phyloP scores from a whole-genome alignment of 2,329 filamentous ascomycete genomes.

The Tolypocladium paradoxum region DNA sequence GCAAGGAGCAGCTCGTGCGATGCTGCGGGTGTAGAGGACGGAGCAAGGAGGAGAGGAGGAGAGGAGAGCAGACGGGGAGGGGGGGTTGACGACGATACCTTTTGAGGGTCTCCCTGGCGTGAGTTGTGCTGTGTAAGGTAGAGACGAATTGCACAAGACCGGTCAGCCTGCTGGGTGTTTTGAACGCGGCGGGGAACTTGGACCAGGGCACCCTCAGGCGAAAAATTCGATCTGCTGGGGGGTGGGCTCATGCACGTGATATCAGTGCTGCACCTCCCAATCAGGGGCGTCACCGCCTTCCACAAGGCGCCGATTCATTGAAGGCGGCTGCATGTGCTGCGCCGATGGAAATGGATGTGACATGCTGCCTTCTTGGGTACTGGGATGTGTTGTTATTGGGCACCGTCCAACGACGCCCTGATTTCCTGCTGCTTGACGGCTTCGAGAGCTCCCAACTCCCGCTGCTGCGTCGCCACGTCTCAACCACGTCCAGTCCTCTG shows the following conservation, averaged over 20 bases:
- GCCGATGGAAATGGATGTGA: not conserved
- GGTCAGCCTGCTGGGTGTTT: conserved; percentile 28
- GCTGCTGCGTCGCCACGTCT: too few species aligned
- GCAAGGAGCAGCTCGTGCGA: conserved; percentile 4
- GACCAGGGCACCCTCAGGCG: conserved; percentile 23
- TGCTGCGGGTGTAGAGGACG: conserved; percentile 10
- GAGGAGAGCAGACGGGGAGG: conserved; percentile 8
- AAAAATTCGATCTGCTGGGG: conserved; percentile 31
- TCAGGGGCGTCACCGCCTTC: conserved; percentile 2
- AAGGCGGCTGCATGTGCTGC: not conserved
- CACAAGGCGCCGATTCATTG: not conserved
- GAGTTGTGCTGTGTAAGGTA: conserved; percentile 21
- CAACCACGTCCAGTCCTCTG: too few species aligned
- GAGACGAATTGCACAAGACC: conserved; percentile 21
- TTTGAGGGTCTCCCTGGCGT: conserved; percentile 13
- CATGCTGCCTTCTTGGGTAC: not conserved
- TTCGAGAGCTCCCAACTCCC: not conserved
- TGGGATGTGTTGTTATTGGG: not conserved
- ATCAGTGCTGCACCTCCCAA: conserved; percentile 6
- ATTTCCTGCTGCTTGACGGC: not conserved
- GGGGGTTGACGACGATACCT: conserved; percentile 8
- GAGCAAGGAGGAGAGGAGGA: conserved; percentile 12
- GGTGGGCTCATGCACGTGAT: conserved; percentile 24
- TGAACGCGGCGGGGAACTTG: conserved; percentile 31
- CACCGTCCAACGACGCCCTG: not conserved